Percentiles rank a stretch among this genome's conserved stretches.
Evolutionary conservation across 1,284 basidiomycete species (phyloP).

Genomic region (Pulchroboletus neoregius): DNA sequence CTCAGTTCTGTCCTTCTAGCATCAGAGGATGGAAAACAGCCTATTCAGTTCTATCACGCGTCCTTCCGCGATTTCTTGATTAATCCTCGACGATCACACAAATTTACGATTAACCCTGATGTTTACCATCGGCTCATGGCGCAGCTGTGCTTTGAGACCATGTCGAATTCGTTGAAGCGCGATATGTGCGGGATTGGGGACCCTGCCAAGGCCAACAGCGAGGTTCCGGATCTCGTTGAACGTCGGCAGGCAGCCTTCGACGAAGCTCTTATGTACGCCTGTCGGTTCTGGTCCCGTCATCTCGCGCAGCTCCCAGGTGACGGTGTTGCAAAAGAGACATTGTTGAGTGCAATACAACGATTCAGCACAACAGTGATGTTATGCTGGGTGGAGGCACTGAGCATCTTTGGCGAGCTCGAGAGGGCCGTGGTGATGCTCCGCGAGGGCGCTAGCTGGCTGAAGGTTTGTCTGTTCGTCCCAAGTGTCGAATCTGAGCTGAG

Average conservation of each 20-base stretch:
- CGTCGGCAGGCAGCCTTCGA: slow-evolving; percentile 13
- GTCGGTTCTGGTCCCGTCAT: slow-evolving; percentile 24
- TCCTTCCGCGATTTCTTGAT: slow-evolving; percentile 25
- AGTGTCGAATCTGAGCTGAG: background rate
- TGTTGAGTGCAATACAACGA: slow-evolving; percentile 7
- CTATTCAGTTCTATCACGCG: slow-evolving; percentile 23
- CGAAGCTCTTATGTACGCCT: slow-evolving; percentile 23
- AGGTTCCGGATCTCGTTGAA: slow-evolving; percentile 21
- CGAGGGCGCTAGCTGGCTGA: slow-evolving; percentile 19
- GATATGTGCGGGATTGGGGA: slow-evolving; percentile 25
- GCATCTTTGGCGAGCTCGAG: slow-evolving; percentile 22
- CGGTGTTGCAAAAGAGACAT: slow-evolving; percentile 1
- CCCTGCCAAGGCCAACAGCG: slow-evolving; percentile 19
- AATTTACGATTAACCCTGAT: too few species aligned
- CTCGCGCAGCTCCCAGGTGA: slow-evolving; percentile 16
- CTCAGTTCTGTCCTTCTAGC: slow-evolving; percentile 13
- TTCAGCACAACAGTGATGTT: slow-evolving; percentile 20
- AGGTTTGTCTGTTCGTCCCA: slow-evolving; percentile 11
- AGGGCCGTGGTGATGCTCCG: slow-evolving; percentile 21
- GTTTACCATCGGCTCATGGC: slow-evolving; percentile 20
- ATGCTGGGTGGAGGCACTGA: slow-evolving; percentile 24
- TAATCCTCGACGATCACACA: slow-evolving; percentile 9
- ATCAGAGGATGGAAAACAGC: slow-evolving; percentile 12
- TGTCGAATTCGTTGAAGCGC: slow-evolving; percentile 21
- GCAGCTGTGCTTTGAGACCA: slow-evolving; percentile 14